Evolutionary conservation across 805 yeast genomes (phyloP), one percentile per base, ranked within the genome.

Genomic region (Candida odintsovae): DNA sequence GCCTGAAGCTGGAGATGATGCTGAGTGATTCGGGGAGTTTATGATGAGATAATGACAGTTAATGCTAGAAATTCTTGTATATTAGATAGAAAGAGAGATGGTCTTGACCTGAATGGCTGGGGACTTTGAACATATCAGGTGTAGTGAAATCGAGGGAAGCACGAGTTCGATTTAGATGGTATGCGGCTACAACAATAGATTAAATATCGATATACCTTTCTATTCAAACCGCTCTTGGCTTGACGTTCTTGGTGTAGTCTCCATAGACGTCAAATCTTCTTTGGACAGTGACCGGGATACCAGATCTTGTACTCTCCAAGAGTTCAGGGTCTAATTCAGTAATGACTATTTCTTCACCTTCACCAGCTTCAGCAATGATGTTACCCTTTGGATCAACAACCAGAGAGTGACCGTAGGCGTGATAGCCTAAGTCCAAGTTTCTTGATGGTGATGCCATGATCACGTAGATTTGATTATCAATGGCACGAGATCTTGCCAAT

Each of bases 401-500:
- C 59, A 82, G 59, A 0, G 83, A 77, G 56, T 82, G 88, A 1
- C 88, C 88, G 56, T 78, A 82, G 0, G 86, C 82, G 52, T 80
- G 84, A 57, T 82, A 82, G 9, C 73, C 75, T 15, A 71, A 70
- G 11, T 74, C 76, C 44, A 72, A 67, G 61, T 88, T 89, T 58
- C 97, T 77, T 3, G 96, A 90, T 3, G 97, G 97, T 8, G 96
- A 87, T 53, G 96, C 89, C 53, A 88, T 67, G 33, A 92, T 72
- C 4, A 86, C 84, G 51, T 78, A 86, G 15, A 79, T 63, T 62
- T 84, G 85, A 58, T 83, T 86, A 62, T 86, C 95, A 13, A 86
- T 79, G 3, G 92, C 86, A 51, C 94, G 70, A 0, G 88, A 69
- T 50, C 82, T 73, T 1, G 89, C 92, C 49, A 86, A 71, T 48